Evolutionary conservation across 352 stramenopile genomes (phyloP), one percentile per base, ranked within the genome.

Genomic region (Phytophthora meadii): DNA sequence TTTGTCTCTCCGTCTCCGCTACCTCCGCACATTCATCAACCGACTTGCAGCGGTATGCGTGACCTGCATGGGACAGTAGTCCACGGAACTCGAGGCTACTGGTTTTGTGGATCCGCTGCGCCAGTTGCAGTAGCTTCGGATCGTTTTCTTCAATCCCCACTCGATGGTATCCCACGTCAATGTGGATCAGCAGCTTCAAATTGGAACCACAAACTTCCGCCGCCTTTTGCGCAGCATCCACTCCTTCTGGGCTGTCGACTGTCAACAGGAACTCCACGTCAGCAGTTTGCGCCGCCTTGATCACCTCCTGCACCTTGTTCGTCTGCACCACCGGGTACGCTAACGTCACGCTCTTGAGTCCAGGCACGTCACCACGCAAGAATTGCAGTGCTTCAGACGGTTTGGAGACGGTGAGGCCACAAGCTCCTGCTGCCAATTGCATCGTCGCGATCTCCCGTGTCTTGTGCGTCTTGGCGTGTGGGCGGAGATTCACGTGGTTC

Each of bases 391-490:
- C 84, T 58, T 93, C 84, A 2, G 77, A 78, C 12, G 82, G 81
- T 59, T 93, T 93, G 32, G 84, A 90, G 2, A 88, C 72, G 14
- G 84, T 91, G 53, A 93, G 56, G 11, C 82, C 84, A 39, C 72
- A 75, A 4, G 82, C 84, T 17, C 84, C 84, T 3, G 77, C 70
- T 22, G 46, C 60, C 28, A 93, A 68, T 54, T 89, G 82, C 58
- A 85, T 65, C 28, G 60, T 34, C 32, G 84, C 72, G 64, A 91
- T 84, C 64, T 93, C 84, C 12, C 81, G 61, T 22, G 77, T 90
- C 70, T 93, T 93, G 82, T 93, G 84, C 52, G 82, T 91, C 74
- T 93, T 93, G 42, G 70, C 69, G 48, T 93, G 84, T 28, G 84
- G 84, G 2, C 84, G 84, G 37, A 93, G 69, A 36, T 79, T 68